These are phyloP conservation scores for Ogataea chonburiensis DNA, from an alignment of 805 yeast genomes.

Conservation along the genomic window DNA sequence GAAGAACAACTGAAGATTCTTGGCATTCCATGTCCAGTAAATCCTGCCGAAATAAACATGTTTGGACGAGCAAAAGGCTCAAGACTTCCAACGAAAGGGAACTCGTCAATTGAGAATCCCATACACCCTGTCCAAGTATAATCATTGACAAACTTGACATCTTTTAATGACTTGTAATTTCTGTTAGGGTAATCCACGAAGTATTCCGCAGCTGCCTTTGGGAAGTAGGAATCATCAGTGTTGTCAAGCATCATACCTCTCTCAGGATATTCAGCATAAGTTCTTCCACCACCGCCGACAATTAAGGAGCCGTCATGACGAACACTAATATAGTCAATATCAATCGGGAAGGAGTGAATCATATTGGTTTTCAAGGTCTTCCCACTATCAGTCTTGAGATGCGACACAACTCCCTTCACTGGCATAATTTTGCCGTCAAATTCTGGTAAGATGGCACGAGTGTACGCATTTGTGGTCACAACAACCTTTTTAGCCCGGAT, in stretches of 20 bases:
- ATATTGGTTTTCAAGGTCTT: conserved; percentile 16
- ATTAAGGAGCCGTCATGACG: conserved; percentile 38
- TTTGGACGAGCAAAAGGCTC: conserved; percentile 27
- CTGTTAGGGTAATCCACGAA: conserved; percentile 33
- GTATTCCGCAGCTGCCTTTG: conserved; percentile 24
- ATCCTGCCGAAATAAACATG: conserved; percentile 43
- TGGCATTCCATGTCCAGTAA: conserved; percentile 55
- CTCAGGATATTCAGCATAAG: conserved; percentile 16
- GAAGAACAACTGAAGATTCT: conserved; percentile 41
- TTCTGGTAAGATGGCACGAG: conserved; percentile 28
- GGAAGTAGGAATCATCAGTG: conserved; percentile 37
- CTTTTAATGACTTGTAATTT: conserved; percentile 23
- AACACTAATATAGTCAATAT: conserved; percentile 34
- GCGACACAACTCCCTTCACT: conserved; percentile 35
- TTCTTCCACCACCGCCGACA: conserved; percentile 36
- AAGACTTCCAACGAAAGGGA: conserved; percentile 46
- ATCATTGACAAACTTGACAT: conserved; percentile 32
- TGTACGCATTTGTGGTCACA: conserved; percentile 39
- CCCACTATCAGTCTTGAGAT: conserved; percentile 22
- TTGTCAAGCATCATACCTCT: conserved; percentile 20
- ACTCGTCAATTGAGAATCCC: conserved; percentile 43
- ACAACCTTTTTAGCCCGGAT: conserved; percentile 36
- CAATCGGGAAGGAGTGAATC: conserved; percentile 23
- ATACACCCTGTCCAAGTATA: conserved; percentile 46
- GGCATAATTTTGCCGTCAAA: conserved; percentile 35